A percentile compares a stretch with the other conserved stretches of the same genome.
These are phyloP conservation scores for Wickerhamomyces alni DNA, from an alignment of 805 yeast genomes.

Conservation along the genomic window DNA sequence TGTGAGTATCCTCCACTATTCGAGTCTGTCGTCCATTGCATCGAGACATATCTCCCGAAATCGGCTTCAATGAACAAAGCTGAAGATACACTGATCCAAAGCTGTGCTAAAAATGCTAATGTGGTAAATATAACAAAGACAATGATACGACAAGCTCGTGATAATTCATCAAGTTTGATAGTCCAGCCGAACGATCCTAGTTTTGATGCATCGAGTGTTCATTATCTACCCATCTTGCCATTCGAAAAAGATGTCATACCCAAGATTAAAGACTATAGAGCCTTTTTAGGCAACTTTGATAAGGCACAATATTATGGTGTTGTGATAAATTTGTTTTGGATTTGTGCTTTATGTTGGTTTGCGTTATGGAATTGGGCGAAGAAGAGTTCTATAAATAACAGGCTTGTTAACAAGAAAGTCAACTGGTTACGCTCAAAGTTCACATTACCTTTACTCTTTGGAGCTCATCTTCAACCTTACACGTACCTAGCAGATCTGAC, in stretches of 20 bases:
- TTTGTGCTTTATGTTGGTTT: conserved; percentile 11
- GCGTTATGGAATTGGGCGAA: conserved; percentile 16
- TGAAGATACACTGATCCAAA: conserved; percentile 3
- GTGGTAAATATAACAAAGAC: conserved; percentile 5
- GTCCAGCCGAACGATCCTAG: conserved; percentile 4
- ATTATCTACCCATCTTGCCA: conserved; percentile 14
- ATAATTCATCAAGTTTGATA: conserved; percentile 8
- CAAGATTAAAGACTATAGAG: conserved; percentile 17
- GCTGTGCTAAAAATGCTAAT: conserved; percentile 5
- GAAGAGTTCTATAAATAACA: conserved; percentile 7
- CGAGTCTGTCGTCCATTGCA: conserved; percentile 16
- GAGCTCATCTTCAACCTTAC: conserved; percentile 19
- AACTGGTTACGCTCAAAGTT: conserved; percentile 13
- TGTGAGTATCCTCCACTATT: conserved; percentile 16
- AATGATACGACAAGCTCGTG: conserved; percentile 3
- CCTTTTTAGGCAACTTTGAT: conserved; percentile 22
- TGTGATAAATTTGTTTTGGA: conserved; percentile 17
- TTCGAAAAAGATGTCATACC: conserved; percentile 3
- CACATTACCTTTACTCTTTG: conserved; percentile 14
- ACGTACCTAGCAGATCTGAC: conserved; percentile 6
- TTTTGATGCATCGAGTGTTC: not conserved
- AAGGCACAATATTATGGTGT: conserved; percentile 17
- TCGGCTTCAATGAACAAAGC: conserved; percentile 4
- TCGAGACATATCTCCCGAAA: conserved; percentile 13
- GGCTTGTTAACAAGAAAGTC: conserved; percentile 8